phyloP scores from a whole-genome alignment of 257 asterid genomes.

The Eustoma russellianum region DNA sequence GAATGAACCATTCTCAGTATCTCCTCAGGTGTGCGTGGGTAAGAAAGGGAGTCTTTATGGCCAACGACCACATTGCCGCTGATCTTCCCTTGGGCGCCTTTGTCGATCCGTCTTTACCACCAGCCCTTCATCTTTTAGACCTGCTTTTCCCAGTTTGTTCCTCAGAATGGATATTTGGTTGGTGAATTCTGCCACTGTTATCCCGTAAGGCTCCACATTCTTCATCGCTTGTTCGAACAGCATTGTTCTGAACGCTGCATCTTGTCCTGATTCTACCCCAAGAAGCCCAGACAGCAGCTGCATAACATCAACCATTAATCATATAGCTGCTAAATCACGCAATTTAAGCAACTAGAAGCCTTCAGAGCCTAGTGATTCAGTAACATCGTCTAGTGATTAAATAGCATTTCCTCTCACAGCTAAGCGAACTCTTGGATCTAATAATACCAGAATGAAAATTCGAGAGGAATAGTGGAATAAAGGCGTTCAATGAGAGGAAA shows the following conservation, averaged over 20 bases:
- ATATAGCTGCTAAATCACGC: too few species aligned
- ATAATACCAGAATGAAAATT: too few species aligned
- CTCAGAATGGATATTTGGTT: slow-evolving; percentile 23
- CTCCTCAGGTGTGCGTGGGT: slow-evolving; percentile 54
- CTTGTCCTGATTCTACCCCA: slow-evolving; percentile 51
- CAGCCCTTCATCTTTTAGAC: slow-evolving; percentile 73
- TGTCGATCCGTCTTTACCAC: slow-evolving; percentile 17
- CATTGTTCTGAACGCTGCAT: slow-evolving; percentile 28
- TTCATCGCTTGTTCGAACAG: slow-evolving; percentile 6
- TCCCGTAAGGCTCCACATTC: slow-evolving; percentile 17
- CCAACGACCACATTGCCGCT: slow-evolving; percentile 58
- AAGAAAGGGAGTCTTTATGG: slow-evolving; percentile 38
- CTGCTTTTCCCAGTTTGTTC: slow-evolving; percentile 41
- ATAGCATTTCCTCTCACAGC: too few species aligned
- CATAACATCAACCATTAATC: background rate
- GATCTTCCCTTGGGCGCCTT: slow-evolving; percentile 54
- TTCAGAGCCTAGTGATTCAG: too few species aligned
- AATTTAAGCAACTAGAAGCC: too few species aligned
- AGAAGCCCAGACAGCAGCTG: slow-evolving; percentile 43
- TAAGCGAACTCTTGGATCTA: too few species aligned
- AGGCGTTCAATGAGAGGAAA: too few species aligned
- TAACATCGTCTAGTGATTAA: too few species aligned
- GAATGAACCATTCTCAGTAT: slow-evolving; percentile 64
- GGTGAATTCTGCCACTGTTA: slow-evolving; percentile 32
- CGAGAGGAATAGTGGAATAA: too few species aligned